A percentile compares a stretch with the other conserved stretches of the same genome.
phyloP scores from a whole-genome alignment of 352 stramenopile genomes.

The Pilasporangium apinafurcum region DNA sequence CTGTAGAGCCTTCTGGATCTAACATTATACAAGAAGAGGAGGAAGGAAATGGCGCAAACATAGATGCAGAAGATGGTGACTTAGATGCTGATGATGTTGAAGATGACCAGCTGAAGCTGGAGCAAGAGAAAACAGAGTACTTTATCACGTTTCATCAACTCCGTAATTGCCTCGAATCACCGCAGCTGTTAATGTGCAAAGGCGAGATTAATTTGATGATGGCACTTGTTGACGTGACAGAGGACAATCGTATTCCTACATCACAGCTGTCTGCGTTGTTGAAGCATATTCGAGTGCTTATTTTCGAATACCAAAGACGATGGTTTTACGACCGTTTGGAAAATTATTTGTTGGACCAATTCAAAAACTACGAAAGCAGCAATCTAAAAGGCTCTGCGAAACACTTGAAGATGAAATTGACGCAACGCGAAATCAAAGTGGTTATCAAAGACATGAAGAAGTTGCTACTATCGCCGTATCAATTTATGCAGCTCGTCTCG shows the following conservation, averaged over 20 bases:
- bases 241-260: slow-evolving; percentile 23
- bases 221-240: slow-evolving; percentile 18
- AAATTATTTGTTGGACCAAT: slow-evolving; percentile 41
- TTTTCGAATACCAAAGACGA: slow-evolving; percentile 57
- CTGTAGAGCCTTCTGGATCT: slow-evolving; percentile 4
- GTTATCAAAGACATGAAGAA: slow-evolving; percentile 48
- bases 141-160: slow-evolving; percentile 36
- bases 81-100: neutral
- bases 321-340: slow-evolving; percentile 30
- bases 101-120: neutral
- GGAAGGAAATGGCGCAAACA: slow-evolving; percentile 3
- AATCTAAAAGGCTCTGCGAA: slow-evolving; percentile 32
- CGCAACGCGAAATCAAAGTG: slow-evolving; percentile 29
- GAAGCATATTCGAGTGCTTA: slow-evolving; percentile 32
- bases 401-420: slow-evolving; percentile 42
- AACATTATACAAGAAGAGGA: neutral
- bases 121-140: slow-evolving; percentile 11
- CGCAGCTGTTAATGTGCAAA: slow-evolving; percentile 42
- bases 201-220: slow-evolving; percentile 53
- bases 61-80: slow-evolving; percentile 1
- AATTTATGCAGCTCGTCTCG: slow-evolving; percentile 30
- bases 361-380: slow-evolving; percentile 39
- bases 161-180: slow-evolving; percentile 37
- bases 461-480: slow-evolving; percentile 39
- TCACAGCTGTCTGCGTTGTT: slow-evolving; percentile 29